Conservation (phyloP, 495 filamentous ascomycete genomes). For the Hypoxylon subgilvum region DNA sequence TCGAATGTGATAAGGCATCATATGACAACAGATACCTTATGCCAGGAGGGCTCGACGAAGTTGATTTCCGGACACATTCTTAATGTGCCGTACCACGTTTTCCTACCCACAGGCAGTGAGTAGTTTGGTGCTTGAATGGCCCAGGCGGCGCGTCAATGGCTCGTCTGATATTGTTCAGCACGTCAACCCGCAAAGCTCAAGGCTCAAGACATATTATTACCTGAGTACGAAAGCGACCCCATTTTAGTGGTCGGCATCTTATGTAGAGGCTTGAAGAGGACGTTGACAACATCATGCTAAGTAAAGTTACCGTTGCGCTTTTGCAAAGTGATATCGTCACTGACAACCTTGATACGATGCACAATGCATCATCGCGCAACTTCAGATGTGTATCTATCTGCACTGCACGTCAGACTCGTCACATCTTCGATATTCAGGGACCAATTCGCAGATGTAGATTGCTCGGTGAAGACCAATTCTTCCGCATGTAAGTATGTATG, state of each 20-base stretch:
- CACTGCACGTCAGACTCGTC: constrained; percentile 10
- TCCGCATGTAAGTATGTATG: neutral
- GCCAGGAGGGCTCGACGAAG: constrained; percentile 9
- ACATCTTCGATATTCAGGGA: constrained; percentile 29
- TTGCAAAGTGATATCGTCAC: neutral
- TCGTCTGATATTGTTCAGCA: no score
- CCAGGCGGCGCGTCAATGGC: constrained; percentile 12
- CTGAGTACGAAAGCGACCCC: no score
- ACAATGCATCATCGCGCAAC: neutral
- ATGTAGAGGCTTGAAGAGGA: neutral
- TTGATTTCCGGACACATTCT: constrained; percentile 20
- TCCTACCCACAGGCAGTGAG: constrained; percentile 17
- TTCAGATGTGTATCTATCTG: no score
- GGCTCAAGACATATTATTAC: no score
- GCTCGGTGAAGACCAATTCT: no score
- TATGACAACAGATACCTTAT: constrained; percentile 8
- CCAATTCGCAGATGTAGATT: constrained; percentile 13
- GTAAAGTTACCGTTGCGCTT: neutral
- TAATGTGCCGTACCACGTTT: constrained; percentile 30
- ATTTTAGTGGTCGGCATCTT: no score
- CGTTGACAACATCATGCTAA: no score
- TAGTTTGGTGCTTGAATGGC: neutral
- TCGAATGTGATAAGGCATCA: neutral
- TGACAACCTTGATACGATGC: neutral
- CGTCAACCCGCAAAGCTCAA: no score